Percentiles rank a stretch among this genome's conserved stretches.
Conservation (phyloP, 805 yeast species). For the Candida ovalis region DNA sequence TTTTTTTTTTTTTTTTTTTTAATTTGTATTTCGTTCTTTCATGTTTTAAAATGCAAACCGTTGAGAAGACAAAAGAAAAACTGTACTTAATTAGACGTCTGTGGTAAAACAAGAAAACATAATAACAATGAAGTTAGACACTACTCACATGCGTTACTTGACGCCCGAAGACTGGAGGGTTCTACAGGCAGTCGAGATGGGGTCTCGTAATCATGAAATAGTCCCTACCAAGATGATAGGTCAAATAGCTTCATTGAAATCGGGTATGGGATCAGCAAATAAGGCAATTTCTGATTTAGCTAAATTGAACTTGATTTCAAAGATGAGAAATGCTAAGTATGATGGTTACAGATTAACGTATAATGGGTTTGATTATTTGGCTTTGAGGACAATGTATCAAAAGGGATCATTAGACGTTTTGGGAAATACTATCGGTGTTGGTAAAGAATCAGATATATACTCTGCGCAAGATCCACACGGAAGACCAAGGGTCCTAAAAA, state of each 20-base stretch:
- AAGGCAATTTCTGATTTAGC: constrained; percentile 83
- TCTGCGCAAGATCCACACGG: constrained; percentile 71
- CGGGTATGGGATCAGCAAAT: constrained; percentile 65
- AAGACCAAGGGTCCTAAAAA: constrained; percentile 67
- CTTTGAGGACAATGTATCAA: constrained; percentile 77
- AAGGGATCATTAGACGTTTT: constrained; percentile 70
- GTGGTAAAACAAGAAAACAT: too few species aligned
- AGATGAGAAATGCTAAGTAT: constrained; percentile 84
- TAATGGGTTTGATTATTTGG: constrained; percentile 89
- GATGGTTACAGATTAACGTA: constrained; percentile 92
- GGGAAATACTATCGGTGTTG: constrained; percentile 90
- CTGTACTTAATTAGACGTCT: too few species aligned
- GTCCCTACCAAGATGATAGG: constrained; percentile 87
- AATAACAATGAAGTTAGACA: constrained; percentile 86
- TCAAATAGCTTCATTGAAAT: constrained; percentile 71
- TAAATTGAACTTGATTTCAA: constrained; percentile 71
- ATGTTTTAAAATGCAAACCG: too few species aligned
- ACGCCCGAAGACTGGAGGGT: constrained; percentile 89
- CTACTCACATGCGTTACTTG: constrained; percentile 89
- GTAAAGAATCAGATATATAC: constrained; percentile 95
- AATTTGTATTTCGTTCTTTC: too few species aligned
- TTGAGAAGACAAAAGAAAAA: too few species aligned
- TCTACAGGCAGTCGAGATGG: constrained; percentile 83
- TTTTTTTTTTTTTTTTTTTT: too few species aligned
- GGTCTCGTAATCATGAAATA: constrained; percentile 88